Evolutionary conservation across 2,329 filamentous ascomycete genomes (phyloP).

Genomic region (Calonectria montana): DNA sequence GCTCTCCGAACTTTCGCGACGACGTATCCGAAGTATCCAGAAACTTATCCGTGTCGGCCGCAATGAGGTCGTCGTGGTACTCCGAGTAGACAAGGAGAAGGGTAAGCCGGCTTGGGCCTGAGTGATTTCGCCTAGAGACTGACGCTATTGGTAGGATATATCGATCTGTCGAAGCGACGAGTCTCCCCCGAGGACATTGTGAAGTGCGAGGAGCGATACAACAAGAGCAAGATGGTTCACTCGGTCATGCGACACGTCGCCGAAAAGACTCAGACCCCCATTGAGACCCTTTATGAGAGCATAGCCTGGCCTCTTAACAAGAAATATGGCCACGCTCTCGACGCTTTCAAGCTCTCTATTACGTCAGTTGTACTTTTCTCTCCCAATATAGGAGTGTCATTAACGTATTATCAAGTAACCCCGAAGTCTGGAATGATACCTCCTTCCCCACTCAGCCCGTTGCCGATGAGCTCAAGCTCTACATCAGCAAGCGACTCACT

Average conservation of each 20-base stretch:
- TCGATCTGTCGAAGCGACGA: constrained; percentile 97
- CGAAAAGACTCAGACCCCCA: constrained; percentile 94
- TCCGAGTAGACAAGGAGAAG: constrained; percentile 99
- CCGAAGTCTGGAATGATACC: constrained; percentile 95
- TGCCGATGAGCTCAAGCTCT: constrained; percentile 89
- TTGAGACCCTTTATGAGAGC: constrained; percentile 91
- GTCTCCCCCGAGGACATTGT: constrained; percentile 97
- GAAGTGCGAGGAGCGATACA: constrained; percentile 99
- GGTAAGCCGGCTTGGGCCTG: constrained; percentile 59
- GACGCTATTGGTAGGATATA: constrained; percentile 71
- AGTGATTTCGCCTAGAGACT: constrained; percentile 38
- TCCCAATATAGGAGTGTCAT: neutral
- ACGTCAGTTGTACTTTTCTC: constrained; percentile 69
- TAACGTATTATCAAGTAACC: constrained; percentile 71
- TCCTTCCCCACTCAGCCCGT: constrained; percentile 87
- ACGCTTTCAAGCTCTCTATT: constrained; percentile 99
- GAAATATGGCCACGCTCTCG: constrained; percentile 95
- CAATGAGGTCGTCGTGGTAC: constrained; percentile 98
- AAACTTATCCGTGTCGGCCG: constrained; percentile 98
- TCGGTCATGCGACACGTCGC: constrained; percentile 99
- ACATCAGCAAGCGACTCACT: constrained; percentile 97
- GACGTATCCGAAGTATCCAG: constrained; percentile 98
- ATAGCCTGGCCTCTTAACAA: constrained; percentile 98
- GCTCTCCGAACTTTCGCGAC: constrained; percentile 94
- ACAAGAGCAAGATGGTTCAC: constrained; percentile 99